A percentile compares a stretch with the other conserved stretches of the same genome.
Evolutionary conservation across 2,329 filamentous ascomycete genomes (phyloP).

Genomic region (Cladophialophora yegresii): DNA sequence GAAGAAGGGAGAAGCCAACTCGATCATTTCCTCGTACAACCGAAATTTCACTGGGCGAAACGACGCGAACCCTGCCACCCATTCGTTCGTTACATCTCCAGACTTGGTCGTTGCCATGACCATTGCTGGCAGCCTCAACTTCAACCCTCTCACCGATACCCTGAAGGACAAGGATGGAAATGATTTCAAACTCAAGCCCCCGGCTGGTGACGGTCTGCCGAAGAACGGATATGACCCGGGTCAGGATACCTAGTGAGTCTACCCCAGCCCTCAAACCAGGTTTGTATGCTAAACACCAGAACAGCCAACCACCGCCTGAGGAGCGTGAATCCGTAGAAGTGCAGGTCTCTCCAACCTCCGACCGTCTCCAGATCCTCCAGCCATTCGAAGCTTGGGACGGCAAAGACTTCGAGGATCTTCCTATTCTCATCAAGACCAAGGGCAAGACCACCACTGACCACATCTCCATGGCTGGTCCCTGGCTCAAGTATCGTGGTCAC

Average conservation of each 20-base stretch:
- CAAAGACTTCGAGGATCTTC: conserved; percentile 80
- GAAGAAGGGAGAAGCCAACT: conserved; percentile 93
- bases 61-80: conserved; percentile 90
- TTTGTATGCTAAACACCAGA: neutral
- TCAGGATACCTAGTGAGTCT: conserved; percentile 70
- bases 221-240: conserved; percentile 82
- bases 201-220: conserved; percentile 80
- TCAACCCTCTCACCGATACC: conserved; percentile 91
- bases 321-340: conserved; percentile 74
- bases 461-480: conserved; percentile 95
- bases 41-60: conserved; percentile 99
- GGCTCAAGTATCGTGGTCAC: conserved; percentile 98
- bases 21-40: conserved; percentile 98
- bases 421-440: conserved; percentile 93
- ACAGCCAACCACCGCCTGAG: conserved; percentile 76
- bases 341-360: conserved; percentile 81
- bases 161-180: conserved; percentile 96
- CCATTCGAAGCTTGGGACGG: conserved; percentile 89
- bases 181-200: conserved; percentile 83
- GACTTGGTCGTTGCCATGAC: conserved; percentile 86
- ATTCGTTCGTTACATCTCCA: conserved; percentile 89
- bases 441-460: conserved; percentile 98
- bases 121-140: conserved; percentile 80
- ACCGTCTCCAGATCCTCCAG: conserved; percentile 88
- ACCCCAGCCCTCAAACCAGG: neutral